Percentiles rank a stretch among this genome's conserved stretches.
phyloP scores from a whole-genome alignment of 2,329 filamentous ascomycete species.

The Pseudocercospora fijiensis region DNA sequence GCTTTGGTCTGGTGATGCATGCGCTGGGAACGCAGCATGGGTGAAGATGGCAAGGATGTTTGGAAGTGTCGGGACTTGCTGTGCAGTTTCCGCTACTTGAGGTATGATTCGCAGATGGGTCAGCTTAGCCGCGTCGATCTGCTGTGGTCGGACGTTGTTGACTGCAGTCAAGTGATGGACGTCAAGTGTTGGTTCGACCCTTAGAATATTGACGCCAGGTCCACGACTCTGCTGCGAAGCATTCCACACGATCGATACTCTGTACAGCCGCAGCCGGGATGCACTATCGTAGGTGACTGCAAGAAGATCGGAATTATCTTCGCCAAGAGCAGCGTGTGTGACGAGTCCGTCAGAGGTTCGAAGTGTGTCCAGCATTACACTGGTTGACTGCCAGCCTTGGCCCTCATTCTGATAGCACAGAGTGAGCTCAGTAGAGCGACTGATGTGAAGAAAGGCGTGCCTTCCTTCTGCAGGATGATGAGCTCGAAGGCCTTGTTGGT shows the following conservation, averaged over 20 bases:
- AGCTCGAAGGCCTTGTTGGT: conserved; percentile 61
- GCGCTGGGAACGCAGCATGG: conserved; percentile 40
- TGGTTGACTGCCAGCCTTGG: conserved; percentile 67
- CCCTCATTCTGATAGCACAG: conserved; percentile 76
- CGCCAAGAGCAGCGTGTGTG: conserved; percentile 72
- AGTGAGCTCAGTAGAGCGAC: conserved; percentile 69
- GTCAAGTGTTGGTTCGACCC: conserved; percentile 34
- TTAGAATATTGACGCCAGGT: conserved; percentile 28
- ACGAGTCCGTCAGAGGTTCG: conserved; percentile 61
- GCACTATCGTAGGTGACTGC: conserved; percentile 68
- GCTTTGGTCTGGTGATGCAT: conserved; percentile 59
- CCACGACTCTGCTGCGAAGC: conserved; percentile 42
- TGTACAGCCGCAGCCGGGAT: conserved; percentile 71
- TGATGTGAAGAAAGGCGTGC: conserved; percentile 74
- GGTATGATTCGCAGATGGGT: conserved; percentile 31
- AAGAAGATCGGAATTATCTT: conserved; percentile 56
- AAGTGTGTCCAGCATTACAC: conserved; percentile 55
- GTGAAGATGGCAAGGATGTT: conserved; percentile 74
- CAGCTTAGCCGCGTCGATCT: conserved; percentile 30
- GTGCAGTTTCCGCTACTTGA: conserved; percentile 57
- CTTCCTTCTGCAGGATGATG: conserved; percentile 70
- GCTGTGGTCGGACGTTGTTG: conserved; percentile 31
- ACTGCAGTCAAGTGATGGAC: conserved; percentile 32
- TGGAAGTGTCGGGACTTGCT: conserved; percentile 44
- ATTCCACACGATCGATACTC: conserved; percentile 73